Conservation (phyloP, 176 grass and related monocot species). For the Triticum aestivum region IWGSC_CS_RefSeq_v2.1 NC_057804.1:666204115-666204614, state of each 20-base stretch:
- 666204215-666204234: conserved; percentile 13
- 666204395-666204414: not conserved
- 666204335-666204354: not conserved
- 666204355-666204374: not conserved
- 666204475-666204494: not conserved
- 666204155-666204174: conserved; percentile 38
- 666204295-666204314: conserved; percentile 26
- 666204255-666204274: conserved; percentile 29
- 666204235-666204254: conserved; percentile 46
- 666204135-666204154: conserved; percentile 24
- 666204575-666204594: not conserved
- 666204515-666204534: not conserved
- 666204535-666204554: not conserved
- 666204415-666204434: not conserved
- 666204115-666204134: conserved; percentile 38
- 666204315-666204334: conserved; percentile 19
- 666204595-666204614: not conserved
- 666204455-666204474: not conserved
- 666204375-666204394: not conserved
- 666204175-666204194: not conserved
- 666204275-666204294: conserved; percentile 8
- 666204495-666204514: not conserved
- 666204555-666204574: not conserved
- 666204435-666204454: not conserved
- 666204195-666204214: not conserved